These are phyloP conservation scores for Malus asiatica DNA, from an alignment of 306 rosid species.

Conservation along the genomic window DNA sequence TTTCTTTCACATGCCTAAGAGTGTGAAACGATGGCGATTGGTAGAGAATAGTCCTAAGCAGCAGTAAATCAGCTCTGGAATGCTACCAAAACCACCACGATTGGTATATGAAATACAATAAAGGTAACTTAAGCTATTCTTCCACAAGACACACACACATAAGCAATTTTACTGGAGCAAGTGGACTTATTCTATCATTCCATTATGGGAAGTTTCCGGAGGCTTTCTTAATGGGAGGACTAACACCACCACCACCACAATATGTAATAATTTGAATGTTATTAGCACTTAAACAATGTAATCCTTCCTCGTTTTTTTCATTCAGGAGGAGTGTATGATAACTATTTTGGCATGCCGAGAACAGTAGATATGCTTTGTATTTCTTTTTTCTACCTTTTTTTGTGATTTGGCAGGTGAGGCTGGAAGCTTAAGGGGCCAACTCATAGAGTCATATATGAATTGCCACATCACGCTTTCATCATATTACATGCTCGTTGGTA, in stretches of 20 bases:
- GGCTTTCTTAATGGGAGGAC: constrained; percentile 16
- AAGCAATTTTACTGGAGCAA: background rate
- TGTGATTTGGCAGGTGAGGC: background rate
- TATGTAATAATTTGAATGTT: constrained; percentile 3
- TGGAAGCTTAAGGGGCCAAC: background rate
- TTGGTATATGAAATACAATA: background rate
- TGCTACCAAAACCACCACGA: constrained; percentile 1
- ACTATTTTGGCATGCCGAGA: background rate
- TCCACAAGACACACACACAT: background rate
- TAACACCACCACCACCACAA: constrained; percentile 25
- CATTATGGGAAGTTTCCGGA: constrained; percentile 10
- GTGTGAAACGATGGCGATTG: background rate
- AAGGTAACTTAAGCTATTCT: background rate
- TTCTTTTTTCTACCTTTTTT: background rate
- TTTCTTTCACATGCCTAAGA: background rate
- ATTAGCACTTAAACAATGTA: too few species aligned
- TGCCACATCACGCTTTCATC: background rate
- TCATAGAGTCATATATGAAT: background rate
- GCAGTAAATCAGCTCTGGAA: background rate
- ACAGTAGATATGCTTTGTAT: background rate
- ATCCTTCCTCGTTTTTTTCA: background rate
- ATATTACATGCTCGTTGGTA: background rate
- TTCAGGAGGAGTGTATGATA: background rate
- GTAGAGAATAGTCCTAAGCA: background rate
- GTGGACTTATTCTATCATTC: constrained; percentile 16